A percentile compares a stretch with the other conserved stretches of the same genome.
These are phyloP conservation scores for Onygena corvina DNA, from an alignment of 2,329 filamentous ascomycete genomes.

Conservation along the genomic window DNA sequence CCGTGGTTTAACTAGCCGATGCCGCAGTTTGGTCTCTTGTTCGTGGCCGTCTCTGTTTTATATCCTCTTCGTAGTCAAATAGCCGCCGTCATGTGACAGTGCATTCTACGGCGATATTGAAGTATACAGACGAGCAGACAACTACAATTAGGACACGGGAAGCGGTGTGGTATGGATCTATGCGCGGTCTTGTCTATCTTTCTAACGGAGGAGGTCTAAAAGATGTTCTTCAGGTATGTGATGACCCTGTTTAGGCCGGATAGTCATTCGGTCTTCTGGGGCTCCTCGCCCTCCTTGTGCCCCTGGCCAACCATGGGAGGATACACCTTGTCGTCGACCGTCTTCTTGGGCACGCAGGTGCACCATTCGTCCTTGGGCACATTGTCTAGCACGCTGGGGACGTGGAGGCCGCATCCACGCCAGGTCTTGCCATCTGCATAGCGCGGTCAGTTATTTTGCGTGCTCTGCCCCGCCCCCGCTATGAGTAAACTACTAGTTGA, in stretches of 20 bases:
- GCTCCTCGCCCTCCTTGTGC: slow-evolving; percentile 8
- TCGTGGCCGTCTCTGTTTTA: too few species aligned
- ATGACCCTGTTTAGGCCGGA: background rate
- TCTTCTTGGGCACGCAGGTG: slow-evolving; percentile 43
- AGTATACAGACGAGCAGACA: too few species aligned
- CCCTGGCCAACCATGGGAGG: slow-evolving; percentile 40
- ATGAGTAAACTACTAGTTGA: background rate
- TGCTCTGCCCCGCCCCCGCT: background rate
- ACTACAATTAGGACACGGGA: background rate
- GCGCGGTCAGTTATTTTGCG: background rate
- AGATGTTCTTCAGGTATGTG: slow-evolving; percentile 1
- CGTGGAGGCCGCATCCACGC: slow-evolving; percentile 43
- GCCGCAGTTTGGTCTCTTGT: too few species aligned
- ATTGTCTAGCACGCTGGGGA: slow-evolving; percentile 42
- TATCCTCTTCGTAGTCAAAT: too few species aligned
- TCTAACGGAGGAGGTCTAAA: background rate
- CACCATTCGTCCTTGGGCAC: slow-evolving; percentile 43
- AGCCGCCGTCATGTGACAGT: slow-evolving; percentile 1
- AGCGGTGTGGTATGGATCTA: background rate
- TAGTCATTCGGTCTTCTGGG: background rate
- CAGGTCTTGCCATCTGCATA: slow-evolving; percentile 36
- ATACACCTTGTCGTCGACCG: slow-evolving; percentile 41
- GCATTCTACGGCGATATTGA: too few species aligned
- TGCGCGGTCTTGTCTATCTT: background rate
- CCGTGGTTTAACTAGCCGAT: too few species aligned